Evolutionary conservation across 2,329 filamentous ascomycete genomes (phyloP), one percentile per base, ranked within the genome.

Genomic region (Trichoderma sp.): DNA sequence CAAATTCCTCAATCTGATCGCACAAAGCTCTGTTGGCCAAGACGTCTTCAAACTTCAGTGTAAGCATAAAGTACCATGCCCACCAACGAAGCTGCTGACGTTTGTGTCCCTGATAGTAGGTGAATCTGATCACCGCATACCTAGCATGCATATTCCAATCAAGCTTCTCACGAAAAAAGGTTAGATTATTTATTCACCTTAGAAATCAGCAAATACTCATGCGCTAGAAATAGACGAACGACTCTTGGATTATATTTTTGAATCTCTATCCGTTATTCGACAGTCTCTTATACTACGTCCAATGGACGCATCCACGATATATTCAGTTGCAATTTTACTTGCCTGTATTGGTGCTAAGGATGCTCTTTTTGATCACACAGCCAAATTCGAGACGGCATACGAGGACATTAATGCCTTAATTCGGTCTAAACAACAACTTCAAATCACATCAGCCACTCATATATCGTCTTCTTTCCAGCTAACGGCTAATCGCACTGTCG

Each of bases 181-280:
- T 40, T 6, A 40, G 13, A 19, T 19, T 2, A 19, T 7, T 40
- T 0, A 19, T 19, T 40, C 37, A 19, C 1, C 19, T 19, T 6
- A 4, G 2, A 24, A 2, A 10, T 1, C 3, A 40, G 0, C 6
- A 43, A 1, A 19, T 19, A 19, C 14, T 40, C 5, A 40, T 40
- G 6, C 37, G 14, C 37, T 40, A 40, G 14, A 19, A 40, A 40
- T 29, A 59, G 57, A 59, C 27, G 1, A n/a, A 4, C 21, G 35
- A 2, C 2, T 59, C 16, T 27, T 43, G 1, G 1, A 43, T 8
- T 14, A 2, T 14, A 43, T 59, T n/a, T 29, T 43, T 11, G 3
- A 1, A 3, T 27, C 7, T 1, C 4, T 13, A 3, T 1, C 2
- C 29, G 0, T 43, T 0, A n/a, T 59, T n/a, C 21, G 13, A n/a